These are phyloP conservation scores for Anisodus acutangulus DNA, from an alignment of 257 asterid genomes.

Conservation along the genomic window DNA sequence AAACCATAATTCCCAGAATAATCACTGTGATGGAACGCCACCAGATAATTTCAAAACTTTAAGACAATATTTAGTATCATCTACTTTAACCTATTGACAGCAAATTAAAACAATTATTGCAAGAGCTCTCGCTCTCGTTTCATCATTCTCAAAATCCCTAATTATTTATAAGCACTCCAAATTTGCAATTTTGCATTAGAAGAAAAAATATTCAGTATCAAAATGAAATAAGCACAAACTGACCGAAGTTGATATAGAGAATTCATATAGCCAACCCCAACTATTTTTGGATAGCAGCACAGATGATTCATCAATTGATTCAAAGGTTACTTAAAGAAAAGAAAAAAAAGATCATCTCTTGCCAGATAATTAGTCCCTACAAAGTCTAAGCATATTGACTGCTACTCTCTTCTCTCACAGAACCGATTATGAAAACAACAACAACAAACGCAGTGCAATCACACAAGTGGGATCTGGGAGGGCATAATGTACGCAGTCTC, in stretches of 20 bases:
- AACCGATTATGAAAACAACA: not conserved
- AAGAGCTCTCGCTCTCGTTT: not conserved
- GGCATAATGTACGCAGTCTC: too few species aligned
- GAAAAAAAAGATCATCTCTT: not conserved
- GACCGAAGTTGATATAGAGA: not conserved
- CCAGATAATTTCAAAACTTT: not conserved
- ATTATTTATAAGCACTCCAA: not conserved
- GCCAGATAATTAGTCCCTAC: not conserved
- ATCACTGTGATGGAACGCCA: not conserved
- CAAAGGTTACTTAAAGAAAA: not conserved
- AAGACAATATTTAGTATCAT: too few species aligned
- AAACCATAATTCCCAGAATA: constrained; percentile 1
- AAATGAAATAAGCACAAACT: constrained; percentile 1
- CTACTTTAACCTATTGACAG: not conserved
- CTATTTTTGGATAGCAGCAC: not conserved
- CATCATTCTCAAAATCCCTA: constrained; percentile 13
- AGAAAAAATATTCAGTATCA: not conserved
- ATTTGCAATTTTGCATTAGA: not conserved
- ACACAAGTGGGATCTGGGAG: too few species aligned
- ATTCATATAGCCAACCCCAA: not conserved
- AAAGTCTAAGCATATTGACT: not conserved
- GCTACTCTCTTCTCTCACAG: constrained; percentile 1
- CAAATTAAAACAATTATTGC: not conserved
- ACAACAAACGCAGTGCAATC: too few species aligned
- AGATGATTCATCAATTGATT: not conserved